Evolutionary conservation across 2,329 filamentous ascomycete genomes (phyloP).

Genomic region (Helminthosporium solani): DNA sequence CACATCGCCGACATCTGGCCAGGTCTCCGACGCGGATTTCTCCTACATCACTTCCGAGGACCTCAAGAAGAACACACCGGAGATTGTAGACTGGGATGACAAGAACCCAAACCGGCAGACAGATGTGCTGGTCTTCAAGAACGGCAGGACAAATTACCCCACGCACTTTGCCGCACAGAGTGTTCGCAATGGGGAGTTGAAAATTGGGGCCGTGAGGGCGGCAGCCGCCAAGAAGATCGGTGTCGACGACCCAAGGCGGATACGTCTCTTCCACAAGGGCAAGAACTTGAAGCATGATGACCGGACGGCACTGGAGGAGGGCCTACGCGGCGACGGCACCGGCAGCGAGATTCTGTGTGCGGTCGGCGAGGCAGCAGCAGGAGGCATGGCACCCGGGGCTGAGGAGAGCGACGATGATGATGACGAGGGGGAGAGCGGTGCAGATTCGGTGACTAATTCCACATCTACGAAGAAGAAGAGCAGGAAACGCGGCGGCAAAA

Average conservation of each 20-base stretch:
- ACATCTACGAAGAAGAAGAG: constrained; percentile 35
- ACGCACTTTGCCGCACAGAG: constrained; percentile 73
- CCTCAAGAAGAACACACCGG: constrained; percentile 50
- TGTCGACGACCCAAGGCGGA: constrained; percentile 55
- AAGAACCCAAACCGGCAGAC: constrained; percentile 56
- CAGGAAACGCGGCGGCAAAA: constrained; percentile 40
- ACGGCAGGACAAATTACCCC: constrained; percentile 65
- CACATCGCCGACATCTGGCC: constrained; percentile 44
- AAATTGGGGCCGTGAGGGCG: constrained; percentile 64
- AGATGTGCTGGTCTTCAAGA: constrained; percentile 70
- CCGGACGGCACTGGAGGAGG: constrained; percentile 58
- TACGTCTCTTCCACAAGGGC: constrained; percentile 75
- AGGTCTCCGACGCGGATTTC: constrained; percentile 74
- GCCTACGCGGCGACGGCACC: constrained; percentile 58
- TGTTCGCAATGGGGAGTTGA: constrained; percentile 72
- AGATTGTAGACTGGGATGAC: constrained; percentile 43
- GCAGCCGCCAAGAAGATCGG: constrained; percentile 68
- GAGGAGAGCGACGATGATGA: constrained; percentile 46
- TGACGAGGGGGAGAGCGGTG: constrained; percentile 32
- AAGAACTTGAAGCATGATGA: constrained; percentile 66
- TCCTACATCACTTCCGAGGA: constrained; percentile 82
- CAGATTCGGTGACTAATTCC: constrained; percentile 29
- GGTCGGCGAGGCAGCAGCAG: constrained; percentile 53
- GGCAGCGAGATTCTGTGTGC: constrained; percentile 61
- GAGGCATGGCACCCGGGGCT: constrained; percentile 40